Percentiles rank a stretch among this genome's conserved stretches.
Conservation (phyloP, 2,329 filamentous ascomycete genomes). For the Trichoderma simmonsii region DNA sequence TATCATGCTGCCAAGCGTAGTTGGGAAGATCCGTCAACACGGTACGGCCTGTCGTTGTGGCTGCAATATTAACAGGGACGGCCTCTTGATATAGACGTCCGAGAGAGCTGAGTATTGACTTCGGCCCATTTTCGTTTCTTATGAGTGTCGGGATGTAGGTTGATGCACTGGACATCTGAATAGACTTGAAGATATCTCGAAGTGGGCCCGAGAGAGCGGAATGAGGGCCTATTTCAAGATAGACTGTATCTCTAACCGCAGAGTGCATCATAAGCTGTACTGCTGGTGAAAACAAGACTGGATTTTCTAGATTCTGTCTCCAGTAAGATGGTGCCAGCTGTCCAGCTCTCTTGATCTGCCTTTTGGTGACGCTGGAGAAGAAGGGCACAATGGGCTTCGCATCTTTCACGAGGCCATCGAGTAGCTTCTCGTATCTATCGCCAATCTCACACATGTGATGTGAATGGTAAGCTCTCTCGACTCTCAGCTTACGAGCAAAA, state of each 20-base stretch:
- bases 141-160: conserved; percentile 22
- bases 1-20: conserved; percentile 28
- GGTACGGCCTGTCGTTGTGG: neutral
- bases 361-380: conserved; percentile 25
- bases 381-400: conserved; percentile 38
- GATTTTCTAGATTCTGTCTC: conserved; percentile 19
- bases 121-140: conserved; percentile 18
- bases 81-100: conserved; percentile 23
- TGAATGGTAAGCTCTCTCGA: conserved; percentile 50
- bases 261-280: conserved; percentile 18
- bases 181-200: conserved; percentile 22
- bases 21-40: conserved; percentile 36
- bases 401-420: neutral
- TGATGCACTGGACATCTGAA: conserved; percentile 4
- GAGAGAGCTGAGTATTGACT: conserved; percentile 18
- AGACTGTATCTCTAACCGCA: neutral
- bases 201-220: conserved; percentile 27
- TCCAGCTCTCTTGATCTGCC: neutral
- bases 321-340: conserved; percentile 18
- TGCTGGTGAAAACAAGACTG: conserved; percentile 19
- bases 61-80: conserved; percentile 17
- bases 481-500: conserved; percentile 43
- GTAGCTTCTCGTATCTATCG: neutral
- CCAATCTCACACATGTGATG: conserved; percentile 19
- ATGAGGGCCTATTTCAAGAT: conserved; percentile 29